A percentile compares a stretch with the other conserved stretches of the same genome.
These are phyloP conservation scores for Globisporangium parvum DNA, from an alignment of 352 stramenopile genomes.

Conservation along the genomic window DNA sequence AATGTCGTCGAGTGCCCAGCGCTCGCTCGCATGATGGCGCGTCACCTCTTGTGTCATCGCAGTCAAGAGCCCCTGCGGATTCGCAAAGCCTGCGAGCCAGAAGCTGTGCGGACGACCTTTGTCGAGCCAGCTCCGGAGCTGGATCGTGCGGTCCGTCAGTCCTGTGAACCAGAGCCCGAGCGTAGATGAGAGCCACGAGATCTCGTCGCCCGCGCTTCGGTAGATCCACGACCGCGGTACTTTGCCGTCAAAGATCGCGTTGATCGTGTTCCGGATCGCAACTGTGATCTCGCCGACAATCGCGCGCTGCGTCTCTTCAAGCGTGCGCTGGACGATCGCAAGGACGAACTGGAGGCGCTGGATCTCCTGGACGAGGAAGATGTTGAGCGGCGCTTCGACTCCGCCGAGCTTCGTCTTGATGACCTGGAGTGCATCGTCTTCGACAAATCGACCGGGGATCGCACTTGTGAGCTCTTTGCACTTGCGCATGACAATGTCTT, in stretches of 20 bases:
- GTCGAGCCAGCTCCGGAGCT: constrained; percentile 61
- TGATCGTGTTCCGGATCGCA: constrained; percentile 43
- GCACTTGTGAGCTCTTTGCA: constrained; percentile 43
- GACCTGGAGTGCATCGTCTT: constrained; percentile 32
- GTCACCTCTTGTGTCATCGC: constrained; percentile 72
- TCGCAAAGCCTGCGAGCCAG: constrained; percentile 72
- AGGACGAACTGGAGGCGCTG: constrained; percentile 60
- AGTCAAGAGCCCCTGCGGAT: constrained; percentile 75
- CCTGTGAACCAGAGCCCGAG: constrained; percentile 67
- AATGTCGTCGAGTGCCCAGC: constrained; percentile 75
- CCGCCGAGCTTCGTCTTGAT: constrained; percentile 53
- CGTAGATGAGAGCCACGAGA: constrained; percentile 64
- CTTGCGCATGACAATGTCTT: constrained; percentile 60
- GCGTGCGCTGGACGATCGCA: constrained; percentile 37
- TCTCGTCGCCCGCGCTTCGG: constrained; percentile 41
- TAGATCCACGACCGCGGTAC: constrained; percentile 52
- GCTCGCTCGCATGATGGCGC: constrained; percentile 57
- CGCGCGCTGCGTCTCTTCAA: constrained; percentile 47
- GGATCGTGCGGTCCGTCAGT: constrained; percentile 44
- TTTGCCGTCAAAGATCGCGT: constrained; percentile 69
- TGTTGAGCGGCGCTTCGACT: constrained; percentile 65
- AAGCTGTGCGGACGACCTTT: constrained; percentile 58
- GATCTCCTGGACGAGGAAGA: constrained; percentile 73
- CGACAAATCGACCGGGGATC: constrained; percentile 41
- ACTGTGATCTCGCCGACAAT: constrained; percentile 57